These are phyloP conservation scores for Monilinia aucupariae DNA, from an alignment of 2,329 filamentous ascomycete genomes.

Conservation along the genomic window DNA sequence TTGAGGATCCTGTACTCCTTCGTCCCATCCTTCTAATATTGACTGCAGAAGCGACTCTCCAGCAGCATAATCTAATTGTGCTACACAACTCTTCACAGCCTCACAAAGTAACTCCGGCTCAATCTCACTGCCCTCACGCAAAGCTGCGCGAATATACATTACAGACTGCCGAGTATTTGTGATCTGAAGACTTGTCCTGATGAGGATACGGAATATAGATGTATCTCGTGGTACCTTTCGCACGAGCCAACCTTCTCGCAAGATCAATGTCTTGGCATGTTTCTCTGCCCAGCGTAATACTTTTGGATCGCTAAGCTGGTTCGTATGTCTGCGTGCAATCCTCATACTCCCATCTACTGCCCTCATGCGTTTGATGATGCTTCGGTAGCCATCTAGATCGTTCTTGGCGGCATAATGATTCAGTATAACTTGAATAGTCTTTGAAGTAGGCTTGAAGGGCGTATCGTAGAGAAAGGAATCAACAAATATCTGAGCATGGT, in stretches of 20 bases:
- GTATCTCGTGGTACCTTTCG: slow-evolving; percentile 28
- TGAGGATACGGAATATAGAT: slow-evolving; percentile 31
- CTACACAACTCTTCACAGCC: slow-evolving; percentile 24
- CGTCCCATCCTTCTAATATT: slow-evolving; percentile 26
- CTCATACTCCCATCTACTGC: slow-evolving; percentile 22
- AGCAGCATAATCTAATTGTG: slow-evolving; percentile 24
- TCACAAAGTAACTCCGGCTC: slow-evolving; percentile 23
- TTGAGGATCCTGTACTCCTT: slow-evolving; percentile 7
- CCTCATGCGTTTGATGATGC: slow-evolving; percentile 31
- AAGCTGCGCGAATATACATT: slow-evolving; percentile 27
- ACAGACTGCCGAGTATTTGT: slow-evolving; percentile 23
- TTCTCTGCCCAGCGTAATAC: slow-evolving; percentile 27
- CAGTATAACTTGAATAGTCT: slow-evolving; percentile 30
- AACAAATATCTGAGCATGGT: slow-evolving; percentile 49
- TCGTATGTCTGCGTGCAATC: slow-evolving; percentile 6
- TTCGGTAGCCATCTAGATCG: slow-evolving; percentile 27
- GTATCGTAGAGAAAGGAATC: slow-evolving; percentile 44
- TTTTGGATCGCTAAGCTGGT: slow-evolving; percentile 1
- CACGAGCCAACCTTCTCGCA: slow-evolving; percentile 20
- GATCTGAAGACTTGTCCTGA: slow-evolving; percentile 27
- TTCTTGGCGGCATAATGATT: slow-evolving; percentile 29
- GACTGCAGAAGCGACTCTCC: slow-evolving; percentile 26
- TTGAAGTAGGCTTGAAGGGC: slow-evolving; percentile 27
- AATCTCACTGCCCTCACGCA: slow-evolving; percentile 29
- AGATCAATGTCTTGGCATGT: slow-evolving; percentile 22